These are phyloP conservation scores for Claviceps capensis DNA, from an alignment of 2,329 filamentous ascomycete genomes.

Conservation along the genomic window DNA sequence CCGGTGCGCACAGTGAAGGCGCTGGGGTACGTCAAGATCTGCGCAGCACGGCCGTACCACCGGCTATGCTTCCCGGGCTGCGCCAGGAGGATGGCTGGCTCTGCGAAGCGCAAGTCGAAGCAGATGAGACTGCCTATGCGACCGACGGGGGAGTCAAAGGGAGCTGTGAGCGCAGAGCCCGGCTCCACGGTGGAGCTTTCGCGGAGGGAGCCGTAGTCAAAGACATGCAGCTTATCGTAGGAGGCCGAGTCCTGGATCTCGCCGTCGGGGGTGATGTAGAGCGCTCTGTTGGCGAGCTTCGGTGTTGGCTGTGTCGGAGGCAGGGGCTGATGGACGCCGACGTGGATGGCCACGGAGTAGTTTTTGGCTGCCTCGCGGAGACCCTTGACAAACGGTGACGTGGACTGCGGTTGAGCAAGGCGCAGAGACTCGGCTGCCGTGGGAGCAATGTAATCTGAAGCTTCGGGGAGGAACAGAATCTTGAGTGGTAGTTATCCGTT, in stretches of 20 bases:
- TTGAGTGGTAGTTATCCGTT: slow-evolving; percentile 15
- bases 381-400: slow-evolving; percentile 63
- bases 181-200: slow-evolving; percentile 51
- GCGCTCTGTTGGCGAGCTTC: slow-evolving; percentile 35
- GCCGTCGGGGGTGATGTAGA: slow-evolving; percentile 36
- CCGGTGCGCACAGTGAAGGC: slow-evolving; percentile 86
- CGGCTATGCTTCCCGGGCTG: slow-evolving; percentile 16
- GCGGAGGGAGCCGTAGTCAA: slow-evolving; percentile 49
- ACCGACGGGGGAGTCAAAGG: slow-evolving; percentile 62
- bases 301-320: neutral
- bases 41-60: slow-evolving; percentile 34
- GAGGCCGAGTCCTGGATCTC: slow-evolving; percentile 24
- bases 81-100: slow-evolving; percentile 55
- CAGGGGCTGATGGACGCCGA: slow-evolving; percentile 70
- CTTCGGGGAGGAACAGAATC: slow-evolving; percentile 85
- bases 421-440: slow-evolving; percentile 53
- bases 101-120: slow-evolving; percentile 80
- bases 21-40: slow-evolving; percentile 74
- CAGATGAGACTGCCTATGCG: slow-evolving; percentile 72
- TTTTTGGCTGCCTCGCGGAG: slow-evolving; percentile 54
- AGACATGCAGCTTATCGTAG: slow-evolving; percentile 87
- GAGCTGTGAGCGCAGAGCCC: slow-evolving; percentile 48
- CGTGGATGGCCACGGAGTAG: slow-evolving; percentile 62
- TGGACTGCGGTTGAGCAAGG: slow-evolving; percentile 52
- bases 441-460: slow-evolving; percentile 72